Evolutionary conservation across 2,329 filamentous ascomycete species (phyloP).

Genomic region (Colletotrichum graminicola): DNA sequence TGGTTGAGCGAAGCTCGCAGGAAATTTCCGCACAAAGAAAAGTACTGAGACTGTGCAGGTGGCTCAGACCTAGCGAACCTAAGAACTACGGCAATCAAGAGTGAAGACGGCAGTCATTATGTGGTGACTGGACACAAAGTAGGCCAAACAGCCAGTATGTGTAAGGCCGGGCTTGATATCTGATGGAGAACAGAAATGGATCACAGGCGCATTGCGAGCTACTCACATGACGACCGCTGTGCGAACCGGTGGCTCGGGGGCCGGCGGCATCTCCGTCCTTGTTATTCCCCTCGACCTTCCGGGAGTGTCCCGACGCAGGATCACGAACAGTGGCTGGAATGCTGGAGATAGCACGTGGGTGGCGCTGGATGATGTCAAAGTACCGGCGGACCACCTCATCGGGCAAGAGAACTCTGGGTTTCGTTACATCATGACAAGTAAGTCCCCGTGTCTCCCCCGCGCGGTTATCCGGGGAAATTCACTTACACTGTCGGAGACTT

Average conservation of each 20-base stretch:
- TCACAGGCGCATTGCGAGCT: constrained; percentile 71
- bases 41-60: neutral
- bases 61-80: constrained; percentile 67
- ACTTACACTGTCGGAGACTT: constrained; percentile 56
- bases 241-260: constrained; percentile 67
- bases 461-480: neutral
- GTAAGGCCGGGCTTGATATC: no score
- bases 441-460: neutral
- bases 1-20: constrained; percentile 51
- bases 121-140: constrained; percentile 67
- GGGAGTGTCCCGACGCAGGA: constrained; percentile 64
- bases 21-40: accelerated
- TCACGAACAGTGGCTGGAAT: constrained; percentile 71
- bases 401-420: constrained; percentile 68
- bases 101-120: constrained; percentile 62
- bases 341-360: constrained; percentile 71
- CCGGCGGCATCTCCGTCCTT: constrained; percentile 66
- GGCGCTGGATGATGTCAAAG: constrained; percentile 68
- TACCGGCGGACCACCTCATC: constrained; percentile 65
- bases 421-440: constrained; percentile 64
- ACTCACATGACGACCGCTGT: constrained; percentile 73
- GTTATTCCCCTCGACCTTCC: constrained; percentile 64
- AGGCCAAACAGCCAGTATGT: constrained; percentile 46
- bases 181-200: constrained; percentile 68
- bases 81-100: constrained; percentile 66